A percentile compares a stretch with the other conserved stretches of the same genome.
Evolutionary conservation across 2,329 filamentous ascomycete species (phyloP).

Genomic region (Tolypocladium nubicola): DNA sequence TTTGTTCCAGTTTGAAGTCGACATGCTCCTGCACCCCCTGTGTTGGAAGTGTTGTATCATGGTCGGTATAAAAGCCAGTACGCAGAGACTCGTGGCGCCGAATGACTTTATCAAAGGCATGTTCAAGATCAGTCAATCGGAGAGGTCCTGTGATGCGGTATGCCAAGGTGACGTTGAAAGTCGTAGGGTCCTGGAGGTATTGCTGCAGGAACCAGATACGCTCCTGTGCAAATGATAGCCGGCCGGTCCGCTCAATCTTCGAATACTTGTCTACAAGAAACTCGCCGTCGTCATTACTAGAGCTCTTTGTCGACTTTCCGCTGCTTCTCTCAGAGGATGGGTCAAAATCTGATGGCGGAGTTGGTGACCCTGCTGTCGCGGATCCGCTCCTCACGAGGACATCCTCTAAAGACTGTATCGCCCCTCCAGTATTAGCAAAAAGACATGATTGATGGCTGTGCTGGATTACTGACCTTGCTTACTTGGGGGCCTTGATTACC

Average conservation of each 20-base stretch:
- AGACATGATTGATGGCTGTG: not conserved
- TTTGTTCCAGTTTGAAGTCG: slow-evolving; percentile 13
- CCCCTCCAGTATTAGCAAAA: not conserved
- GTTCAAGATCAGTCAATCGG: slow-evolving; percentile 14
- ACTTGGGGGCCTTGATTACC: not conserved
- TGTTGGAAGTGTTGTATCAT: slow-evolving; percentile 9
- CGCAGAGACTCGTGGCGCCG: slow-evolving; percentile 22
- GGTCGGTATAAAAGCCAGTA: slow-evolving; percentile 15
- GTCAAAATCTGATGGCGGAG: not conserved
- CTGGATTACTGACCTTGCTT: not conserved
- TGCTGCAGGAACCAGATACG: slow-evolving; percentile 28
- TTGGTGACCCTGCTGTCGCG: not conserved
- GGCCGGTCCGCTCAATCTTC: slow-evolving; percentile 5
- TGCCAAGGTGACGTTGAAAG: slow-evolving; percentile 26
- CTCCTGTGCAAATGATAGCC: slow-evolving; percentile 28
- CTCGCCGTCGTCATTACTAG: not conserved
- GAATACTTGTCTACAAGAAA: too few species aligned
- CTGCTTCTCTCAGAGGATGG: not conserved
- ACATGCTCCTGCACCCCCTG: slow-evolving; percentile 15
- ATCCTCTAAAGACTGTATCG: not conserved
- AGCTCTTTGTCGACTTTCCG: not conserved
- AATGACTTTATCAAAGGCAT: slow-evolving; percentile 20
- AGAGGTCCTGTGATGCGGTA: slow-evolving; percentile 22
- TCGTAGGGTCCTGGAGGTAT: slow-evolving; percentile 23
- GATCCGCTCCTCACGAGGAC: not conserved